Evolutionary conservation across 148 eudicot genomes (phyloP).

Genomic region (Chenopodium quinoa): DNA sequence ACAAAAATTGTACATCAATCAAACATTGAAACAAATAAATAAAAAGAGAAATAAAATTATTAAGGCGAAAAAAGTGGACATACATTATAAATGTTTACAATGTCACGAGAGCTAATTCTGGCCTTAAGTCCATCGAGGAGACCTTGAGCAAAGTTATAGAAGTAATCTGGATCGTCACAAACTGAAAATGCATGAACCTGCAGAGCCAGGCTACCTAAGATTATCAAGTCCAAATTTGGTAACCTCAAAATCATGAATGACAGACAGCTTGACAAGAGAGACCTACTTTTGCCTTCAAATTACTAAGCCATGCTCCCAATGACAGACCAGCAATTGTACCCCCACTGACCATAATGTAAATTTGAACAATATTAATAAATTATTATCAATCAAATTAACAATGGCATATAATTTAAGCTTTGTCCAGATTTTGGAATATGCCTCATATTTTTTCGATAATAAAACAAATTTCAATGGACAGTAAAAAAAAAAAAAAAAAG

Average conservation of each 20-base stretch:
- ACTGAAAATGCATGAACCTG: constrained; percentile 90
- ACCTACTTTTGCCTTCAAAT: constrained; percentile 78
- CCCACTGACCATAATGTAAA: constrained; percentile 58
- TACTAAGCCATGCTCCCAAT: constrained; percentile 72
- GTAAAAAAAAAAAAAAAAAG: no score
- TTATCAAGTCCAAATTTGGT: constrained; percentile 3
- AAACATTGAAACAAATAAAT: no score
- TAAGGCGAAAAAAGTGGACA: constrained; percentile 23
- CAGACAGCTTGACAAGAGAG: constrained; percentile 5
- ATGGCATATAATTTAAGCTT: not conserved
- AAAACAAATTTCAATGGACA: not conserved
- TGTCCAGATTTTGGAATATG: no score
- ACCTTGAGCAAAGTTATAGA: constrained; percentile 70
- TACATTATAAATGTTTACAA: constrained; percentile 65
- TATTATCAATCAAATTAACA: not conserved
- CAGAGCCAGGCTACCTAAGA: constrained; percentile 16
- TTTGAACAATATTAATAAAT: constrained; percentile 2
- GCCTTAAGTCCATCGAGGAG: constrained; percentile 61
- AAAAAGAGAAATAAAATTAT: not conserved
- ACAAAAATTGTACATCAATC: not conserved
- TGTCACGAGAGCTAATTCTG: constrained; percentile 48
- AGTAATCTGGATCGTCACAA: constrained; percentile 93
- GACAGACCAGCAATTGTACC: constrained; percentile 92
- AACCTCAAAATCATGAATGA: constrained; percentile 7
- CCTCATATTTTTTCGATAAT: no score